Percentiles rank a stretch among this genome's conserved stretches.
Conservation (phyloP, 2,329 filamentous ascomycete species). For the Xylaria hypoxylon region DNA sequence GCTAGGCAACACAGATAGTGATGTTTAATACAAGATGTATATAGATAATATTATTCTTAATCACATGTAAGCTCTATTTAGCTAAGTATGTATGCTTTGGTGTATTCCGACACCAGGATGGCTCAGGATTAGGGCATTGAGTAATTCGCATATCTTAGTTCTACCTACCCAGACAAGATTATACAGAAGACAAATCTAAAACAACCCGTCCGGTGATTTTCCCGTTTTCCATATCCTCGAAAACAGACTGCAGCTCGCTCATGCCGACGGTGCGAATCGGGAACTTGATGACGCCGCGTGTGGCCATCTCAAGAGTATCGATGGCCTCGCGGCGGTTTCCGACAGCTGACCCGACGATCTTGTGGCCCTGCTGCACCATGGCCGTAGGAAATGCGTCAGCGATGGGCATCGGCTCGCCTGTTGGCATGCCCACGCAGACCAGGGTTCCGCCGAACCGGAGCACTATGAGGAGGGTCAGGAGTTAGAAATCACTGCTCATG, state of each 20-base stretch:
- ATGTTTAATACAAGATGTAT: not conserved
- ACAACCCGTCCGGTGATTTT: conserved; percentile 35
- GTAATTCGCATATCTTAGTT: not conserved
- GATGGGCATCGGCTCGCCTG: conserved; percentile 35
- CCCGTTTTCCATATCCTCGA: conserved; percentile 31
- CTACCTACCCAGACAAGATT: not conserved
- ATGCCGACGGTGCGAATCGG: conserved; percentile 34
- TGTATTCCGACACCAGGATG: not conserved
- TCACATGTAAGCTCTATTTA: not conserved
- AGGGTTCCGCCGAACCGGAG: conserved; percentile 37
- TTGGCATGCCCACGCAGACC: conserved; percentile 39
- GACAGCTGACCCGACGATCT: conserved; percentile 31
- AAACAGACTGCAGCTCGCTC: conserved; percentile 36
- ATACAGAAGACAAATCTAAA: conserved; percentile 31
- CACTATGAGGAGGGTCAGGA: not conserved
- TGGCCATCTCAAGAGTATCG: conserved; percentile 36
- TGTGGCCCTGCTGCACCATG: conserved; percentile 20
- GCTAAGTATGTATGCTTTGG: not conserved
- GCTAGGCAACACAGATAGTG: not conserved
- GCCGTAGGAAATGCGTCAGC: conserved; percentile 19
- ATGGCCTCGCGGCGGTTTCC: conserved; percentile 39
- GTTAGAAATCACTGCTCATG: not conserved
- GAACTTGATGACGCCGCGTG: conserved; percentile 35
- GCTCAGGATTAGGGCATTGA: not conserved
- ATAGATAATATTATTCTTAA: not conserved